Conservation (phyloP, 345 rosid species). For the Camelina laxa region DNA sequence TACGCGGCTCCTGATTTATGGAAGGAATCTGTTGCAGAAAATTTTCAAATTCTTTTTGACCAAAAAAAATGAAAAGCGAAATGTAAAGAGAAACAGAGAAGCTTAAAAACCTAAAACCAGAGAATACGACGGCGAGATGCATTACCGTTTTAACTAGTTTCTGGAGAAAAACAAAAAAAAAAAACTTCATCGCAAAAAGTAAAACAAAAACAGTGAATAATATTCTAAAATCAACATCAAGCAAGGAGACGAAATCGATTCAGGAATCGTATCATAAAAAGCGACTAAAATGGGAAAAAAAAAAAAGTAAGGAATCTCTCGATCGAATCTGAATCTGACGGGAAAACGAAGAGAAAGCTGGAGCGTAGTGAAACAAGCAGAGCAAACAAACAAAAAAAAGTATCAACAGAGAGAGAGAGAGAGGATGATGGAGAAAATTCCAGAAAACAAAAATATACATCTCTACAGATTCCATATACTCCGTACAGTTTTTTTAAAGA, state of each 20-base stretch:
- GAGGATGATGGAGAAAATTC: neutral
- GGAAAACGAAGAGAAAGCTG: slow-evolving; percentile 31
- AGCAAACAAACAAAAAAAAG: slow-evolving; percentile 8
- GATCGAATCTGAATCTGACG: slow-evolving; percentile 13
- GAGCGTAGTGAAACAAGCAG: slow-evolving; percentile 2
- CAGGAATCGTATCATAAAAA: neutral
- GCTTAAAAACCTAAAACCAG: slow-evolving; percentile 22
- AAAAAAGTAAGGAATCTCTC: neutral
- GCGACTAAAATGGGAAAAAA: neutral
- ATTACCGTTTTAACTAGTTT: neutral
- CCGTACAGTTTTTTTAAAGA: neutral
- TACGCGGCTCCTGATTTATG: slow-evolving; percentile 18
- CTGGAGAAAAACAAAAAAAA: neutral
- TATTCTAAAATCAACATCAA: neutral
- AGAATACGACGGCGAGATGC: slow-evolving; percentile 50
- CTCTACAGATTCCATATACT: neutral
- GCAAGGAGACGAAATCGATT: neutral
- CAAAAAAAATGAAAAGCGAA: neutral
- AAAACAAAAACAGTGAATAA: neutral
- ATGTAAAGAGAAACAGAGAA: slow-evolving; percentile 1
- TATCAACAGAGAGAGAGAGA: neutral
- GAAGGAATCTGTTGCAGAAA: slow-evolving; percentile 10
- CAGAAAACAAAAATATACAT: neutral
- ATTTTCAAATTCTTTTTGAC: slow-evolving; percentile 10
- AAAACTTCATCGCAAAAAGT: neutral